Conservation (phyloP, 2,329 filamentous ascomycete genomes). For the Rugonectria rugulosa region DNA sequence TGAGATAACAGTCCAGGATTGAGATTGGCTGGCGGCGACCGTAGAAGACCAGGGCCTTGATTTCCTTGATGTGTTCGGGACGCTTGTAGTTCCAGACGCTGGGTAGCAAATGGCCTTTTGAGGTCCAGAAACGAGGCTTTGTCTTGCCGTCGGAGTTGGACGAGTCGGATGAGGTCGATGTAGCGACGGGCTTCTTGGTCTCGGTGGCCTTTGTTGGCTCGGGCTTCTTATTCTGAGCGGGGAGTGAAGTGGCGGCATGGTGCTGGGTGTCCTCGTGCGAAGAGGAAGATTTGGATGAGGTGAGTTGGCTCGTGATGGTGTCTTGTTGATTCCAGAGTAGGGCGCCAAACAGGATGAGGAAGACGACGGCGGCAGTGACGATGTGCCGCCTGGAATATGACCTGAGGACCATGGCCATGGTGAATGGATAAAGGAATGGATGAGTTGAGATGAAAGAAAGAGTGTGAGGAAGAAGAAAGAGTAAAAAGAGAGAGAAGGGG, state of each 20-base stretch:
- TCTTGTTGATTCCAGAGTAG: constrained; percentile 15
- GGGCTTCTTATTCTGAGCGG: not conserved
- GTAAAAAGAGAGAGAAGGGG: not conserved
- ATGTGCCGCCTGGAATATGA: constrained; percentile 9
- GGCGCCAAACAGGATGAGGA: constrained; percentile 11
- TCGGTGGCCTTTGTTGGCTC: not conserved
- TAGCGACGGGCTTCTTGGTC: not conserved
- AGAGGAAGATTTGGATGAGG: not conserved
- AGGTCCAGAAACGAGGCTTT: constrained; percentile 34
- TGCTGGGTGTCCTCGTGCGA: constrained; percentile 1
- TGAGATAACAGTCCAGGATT: constrained; percentile 56
- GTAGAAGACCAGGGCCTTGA: constrained; percentile 57
- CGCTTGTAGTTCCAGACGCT: constrained; percentile 30
- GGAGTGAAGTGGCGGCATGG: not conserved
- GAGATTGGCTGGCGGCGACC: constrained; percentile 53
- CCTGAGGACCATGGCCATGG: constrained; percentile 5
- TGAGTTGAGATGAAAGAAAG: not conserved
- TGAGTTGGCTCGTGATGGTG: constrained; percentile 2
- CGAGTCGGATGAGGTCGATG: not conserved
- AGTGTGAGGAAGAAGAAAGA: not conserved
- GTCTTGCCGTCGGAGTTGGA: not conserved
- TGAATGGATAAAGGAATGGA: not conserved
- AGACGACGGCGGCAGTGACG: constrained; percentile 2
- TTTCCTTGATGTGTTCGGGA: constrained; percentile 36
- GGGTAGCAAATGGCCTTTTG: constrained; percentile 26